Percentiles rank a stretch among this genome's conserved stretches.
Conservation (phyloP, 768 basidiomycete species). For the Mycena maculata region DNA sequence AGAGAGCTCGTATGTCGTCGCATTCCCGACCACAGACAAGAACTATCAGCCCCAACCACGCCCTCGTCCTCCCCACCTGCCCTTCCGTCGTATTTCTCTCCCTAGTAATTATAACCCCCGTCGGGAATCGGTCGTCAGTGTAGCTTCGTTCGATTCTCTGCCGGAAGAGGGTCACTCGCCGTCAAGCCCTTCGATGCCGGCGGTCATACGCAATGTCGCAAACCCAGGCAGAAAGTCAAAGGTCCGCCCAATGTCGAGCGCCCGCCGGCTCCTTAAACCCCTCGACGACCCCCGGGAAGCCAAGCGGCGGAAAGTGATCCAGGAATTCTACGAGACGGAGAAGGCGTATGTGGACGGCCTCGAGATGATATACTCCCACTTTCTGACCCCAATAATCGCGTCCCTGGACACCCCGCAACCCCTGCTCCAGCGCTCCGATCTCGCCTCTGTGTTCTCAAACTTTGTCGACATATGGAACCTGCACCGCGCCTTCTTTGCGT, state of each 20-base stretch:
- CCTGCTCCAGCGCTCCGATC: slow-evolving; percentile 73
- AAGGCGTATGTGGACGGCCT: slow-evolving; percentile 84
- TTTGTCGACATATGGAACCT: slow-evolving; percentile 94
- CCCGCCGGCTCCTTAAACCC: slow-evolving; percentile 54
- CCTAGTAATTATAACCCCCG: slow-evolving; percentile 62
- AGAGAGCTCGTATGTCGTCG: slow-evolving; percentile 28
- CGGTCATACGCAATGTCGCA: slow-evolving; percentile 41
- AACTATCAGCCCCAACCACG: slow-evolving; percentile 47
- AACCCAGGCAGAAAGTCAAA: slow-evolving; percentile 44
- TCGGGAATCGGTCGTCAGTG: slow-evolving; percentile 75
- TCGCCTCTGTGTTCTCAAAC: slow-evolving; percentile 85
- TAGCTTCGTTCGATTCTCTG: slow-evolving; percentile 80
- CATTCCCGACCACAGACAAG: slow-evolving; percentile 37
- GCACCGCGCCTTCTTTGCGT: slow-evolving; percentile 78
- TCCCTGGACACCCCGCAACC: slow-evolving; percentile 78
- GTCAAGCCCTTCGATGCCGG: slow-evolving; percentile 43
- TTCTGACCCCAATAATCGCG: slow-evolving; percentile 81
- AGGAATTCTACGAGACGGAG: slow-evolving; percentile 87
- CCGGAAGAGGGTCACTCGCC: slow-evolving; percentile 55
- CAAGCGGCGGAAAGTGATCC: slow-evolving; percentile 77
- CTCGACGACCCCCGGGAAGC: slow-evolving; percentile 60
- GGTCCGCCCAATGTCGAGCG: slow-evolving; percentile 50
- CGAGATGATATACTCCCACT: slow-evolving; percentile 88
- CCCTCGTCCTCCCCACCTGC: slow-evolving; percentile 59
- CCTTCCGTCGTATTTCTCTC: slow-evolving; percentile 73